Percentiles rank a stretch among this genome's conserved stretches.
phyloP scores from a whole-genome alignment of 2,329 filamentous ascomycete genomes.

The Sporothrix protearum region DNA sequence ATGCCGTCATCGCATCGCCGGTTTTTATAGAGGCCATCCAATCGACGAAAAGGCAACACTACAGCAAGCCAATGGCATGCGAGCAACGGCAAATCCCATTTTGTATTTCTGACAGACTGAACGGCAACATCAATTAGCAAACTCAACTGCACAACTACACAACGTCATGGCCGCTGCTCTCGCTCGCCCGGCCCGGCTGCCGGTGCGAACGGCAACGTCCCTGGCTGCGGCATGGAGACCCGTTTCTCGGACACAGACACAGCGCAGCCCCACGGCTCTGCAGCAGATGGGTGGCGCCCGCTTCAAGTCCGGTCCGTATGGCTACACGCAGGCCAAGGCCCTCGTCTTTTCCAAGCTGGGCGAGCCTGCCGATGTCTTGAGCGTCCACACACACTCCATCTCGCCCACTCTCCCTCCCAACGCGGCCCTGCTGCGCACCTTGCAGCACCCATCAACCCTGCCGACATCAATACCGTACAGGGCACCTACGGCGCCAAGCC shows the following conservation, averaged over 20 bases:
- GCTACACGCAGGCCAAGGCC: conserved; percentile 82
- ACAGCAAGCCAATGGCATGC: background rate
- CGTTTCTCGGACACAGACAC: background rate
- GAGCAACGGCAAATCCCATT: background rate
- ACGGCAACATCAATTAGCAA: no score
- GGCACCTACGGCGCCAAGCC: conserved; percentile 90
- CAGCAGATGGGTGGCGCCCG: conserved; percentile 33
- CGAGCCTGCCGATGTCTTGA: conserved; percentile 68
- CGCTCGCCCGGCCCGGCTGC: conserved; percentile 19
- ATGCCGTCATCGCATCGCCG: conserved; percentile 21
- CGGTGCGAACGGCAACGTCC: conserved; percentile 14
- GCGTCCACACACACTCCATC: conserved; percentile 72
- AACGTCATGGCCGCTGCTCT: conserved; percentile 21
- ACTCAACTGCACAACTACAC: background rate
- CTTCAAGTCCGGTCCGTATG: conserved; percentile 62
- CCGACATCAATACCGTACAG: conserved; percentile 97
- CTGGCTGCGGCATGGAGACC: conserved; percentile 11
- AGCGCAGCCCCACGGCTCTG: background rate
- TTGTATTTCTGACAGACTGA: no score
- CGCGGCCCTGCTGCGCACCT: conserved; percentile 79
- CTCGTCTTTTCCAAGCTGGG: conserved; percentile 72
- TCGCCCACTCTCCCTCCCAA: conserved; percentile 64
- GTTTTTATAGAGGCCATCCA: background rate
- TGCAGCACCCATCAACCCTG: conserved; percentile 89
- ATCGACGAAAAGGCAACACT: background rate